Evolutionary conservation across 2,329 filamentous ascomycete species (phyloP).

Genomic region (Acrocalymma vagum): DNA sequence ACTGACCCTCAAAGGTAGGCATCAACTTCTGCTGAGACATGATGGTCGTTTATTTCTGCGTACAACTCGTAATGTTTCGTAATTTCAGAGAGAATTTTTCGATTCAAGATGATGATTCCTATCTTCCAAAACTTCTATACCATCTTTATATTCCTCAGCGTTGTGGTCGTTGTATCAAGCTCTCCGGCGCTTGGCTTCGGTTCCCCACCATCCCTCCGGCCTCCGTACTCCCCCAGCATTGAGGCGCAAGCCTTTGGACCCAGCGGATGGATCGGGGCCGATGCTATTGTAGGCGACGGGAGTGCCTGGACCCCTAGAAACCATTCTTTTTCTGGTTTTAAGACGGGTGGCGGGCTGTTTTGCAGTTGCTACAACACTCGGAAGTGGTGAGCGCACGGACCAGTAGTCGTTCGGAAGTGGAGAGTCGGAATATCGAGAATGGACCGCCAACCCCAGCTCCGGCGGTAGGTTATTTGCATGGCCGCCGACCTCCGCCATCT

Average conservation of each 20-base stretch:
- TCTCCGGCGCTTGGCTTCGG: conserved; percentile 34
- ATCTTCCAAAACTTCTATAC: conserved; percentile 7
- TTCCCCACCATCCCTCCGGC: conserved; percentile 39
- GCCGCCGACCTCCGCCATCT: too few species aligned
- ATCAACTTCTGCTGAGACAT: conserved; percentile 43
- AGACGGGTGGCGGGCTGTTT: too few species aligned
- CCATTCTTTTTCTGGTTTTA: too few species aligned
- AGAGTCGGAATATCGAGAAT: too few species aligned
- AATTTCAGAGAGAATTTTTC: neutral
- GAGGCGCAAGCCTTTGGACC: too few species aligned
- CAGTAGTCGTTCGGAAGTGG: too few species aligned
- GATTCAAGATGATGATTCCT: conserved; percentile 5
- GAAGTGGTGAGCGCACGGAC: too few species aligned
- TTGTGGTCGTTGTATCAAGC: conserved; percentile 18
- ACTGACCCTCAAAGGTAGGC: conserved; percentile 45
- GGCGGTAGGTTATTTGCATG: too few species aligned
- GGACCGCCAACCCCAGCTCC: too few species aligned
- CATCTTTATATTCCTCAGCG: conserved; percentile 30
- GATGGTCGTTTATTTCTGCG: conserved; percentile 11
- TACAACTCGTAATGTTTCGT: conserved; percentile 1
- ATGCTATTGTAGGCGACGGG: conserved; percentile 22
- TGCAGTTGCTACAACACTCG: too few species aligned
- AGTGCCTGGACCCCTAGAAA: conserved; percentile 29
- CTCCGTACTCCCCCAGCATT: conserved; percentile 15
- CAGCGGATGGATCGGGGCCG: conserved; percentile 36